Evolutionary conservation across 352 stramenopile genomes (phyloP).

Genomic region (Plasmopara muralis): DNA sequence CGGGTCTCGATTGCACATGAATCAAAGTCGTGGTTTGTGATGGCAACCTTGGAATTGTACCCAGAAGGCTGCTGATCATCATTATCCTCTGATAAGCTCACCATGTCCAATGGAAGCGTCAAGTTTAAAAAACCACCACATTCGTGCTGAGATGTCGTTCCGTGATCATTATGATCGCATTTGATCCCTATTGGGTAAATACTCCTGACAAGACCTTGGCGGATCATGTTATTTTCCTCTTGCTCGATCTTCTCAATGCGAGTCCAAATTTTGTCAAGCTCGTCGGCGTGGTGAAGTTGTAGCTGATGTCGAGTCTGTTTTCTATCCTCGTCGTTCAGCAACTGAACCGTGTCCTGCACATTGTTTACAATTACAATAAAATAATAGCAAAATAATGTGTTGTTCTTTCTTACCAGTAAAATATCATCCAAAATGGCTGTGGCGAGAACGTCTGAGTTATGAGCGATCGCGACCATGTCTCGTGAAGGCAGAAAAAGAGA

Average conservation of each 20-base stretch:
- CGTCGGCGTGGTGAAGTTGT: constrained; percentile 20
- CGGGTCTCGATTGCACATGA: background rate
- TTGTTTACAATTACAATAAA: no score
- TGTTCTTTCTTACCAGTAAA: constrained; percentile 30
- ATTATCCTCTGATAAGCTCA: constrained; percentile 17
- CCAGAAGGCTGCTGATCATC: background rate
- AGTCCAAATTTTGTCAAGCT: constrained; percentile 45
- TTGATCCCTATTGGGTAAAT: constrained; percentile 12
- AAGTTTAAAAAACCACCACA: constrained; percentile 8
- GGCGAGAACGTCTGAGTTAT: constrained; percentile 47
- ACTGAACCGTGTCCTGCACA: constrained; percentile 44
- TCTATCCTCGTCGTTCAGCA: constrained; percentile 52
- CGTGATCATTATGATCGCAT: constrained; percentile 5
- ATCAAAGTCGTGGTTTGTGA: background rate
- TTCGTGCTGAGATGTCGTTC: background rate
- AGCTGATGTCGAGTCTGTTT: constrained; percentile 21
- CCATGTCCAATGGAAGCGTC: constrained; percentile 34
- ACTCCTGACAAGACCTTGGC: constrained; percentile 29
- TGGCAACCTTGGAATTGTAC: background rate
- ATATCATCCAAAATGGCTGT: constrained; percentile 58
- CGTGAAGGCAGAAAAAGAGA: constrained; percentile 33
- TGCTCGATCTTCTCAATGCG: constrained; percentile 44
- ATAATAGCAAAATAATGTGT: background rate
- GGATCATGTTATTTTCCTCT: constrained; percentile 32
- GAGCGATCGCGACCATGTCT: constrained; percentile 34